These are phyloP conservation scores for Orbilia ellipsospora DNA, from an alignment of 2,329 filamentous ascomycete genomes.

Conservation along the genomic window DNA sequence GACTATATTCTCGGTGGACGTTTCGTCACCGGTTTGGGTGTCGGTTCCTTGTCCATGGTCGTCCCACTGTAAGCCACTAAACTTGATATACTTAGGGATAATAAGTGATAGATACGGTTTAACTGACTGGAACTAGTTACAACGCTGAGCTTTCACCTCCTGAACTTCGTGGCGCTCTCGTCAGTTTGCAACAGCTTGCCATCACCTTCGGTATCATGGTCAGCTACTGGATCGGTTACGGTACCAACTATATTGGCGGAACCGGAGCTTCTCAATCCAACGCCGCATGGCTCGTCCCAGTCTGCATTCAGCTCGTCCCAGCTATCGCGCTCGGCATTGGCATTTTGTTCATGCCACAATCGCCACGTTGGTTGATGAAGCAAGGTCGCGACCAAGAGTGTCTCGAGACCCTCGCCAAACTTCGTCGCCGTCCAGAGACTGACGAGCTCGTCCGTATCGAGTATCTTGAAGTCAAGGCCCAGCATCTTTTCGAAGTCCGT, in stretches of 20 bases:
- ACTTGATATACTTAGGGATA: neutral
- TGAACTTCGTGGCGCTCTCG: conserved; percentile 66
- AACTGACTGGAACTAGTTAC: conserved; percentile 56
- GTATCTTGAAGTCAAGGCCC: conserved; percentile 66
- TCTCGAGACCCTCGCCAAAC: conserved; percentile 65
- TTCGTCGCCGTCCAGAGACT: conserved; percentile 66
- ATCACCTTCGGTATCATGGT: conserved; percentile 65
- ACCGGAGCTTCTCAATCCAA: conserved; percentile 62
- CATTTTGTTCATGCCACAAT: conserved; percentile 67
- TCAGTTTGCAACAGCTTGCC: conserved; percentile 63
- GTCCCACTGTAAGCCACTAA: conserved; percentile 67
- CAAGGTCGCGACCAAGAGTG: conserved; percentile 66
- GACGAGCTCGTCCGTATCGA: conserved; percentile 68
- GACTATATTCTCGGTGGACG: conserved; percentile 74
- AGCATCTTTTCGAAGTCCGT: conserved; percentile 62
- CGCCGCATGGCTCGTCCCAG: conserved; percentile 65
- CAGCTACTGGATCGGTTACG: conserved; percentile 65
- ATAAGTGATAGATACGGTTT: neutral
- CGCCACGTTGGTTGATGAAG: conserved; percentile 68
- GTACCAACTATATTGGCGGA: conserved; percentile 63
- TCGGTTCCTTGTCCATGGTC: conserved; percentile 76
- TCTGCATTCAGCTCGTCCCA: conserved; percentile 65
- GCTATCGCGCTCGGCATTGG: conserved; percentile 63
- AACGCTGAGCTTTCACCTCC: conserved; percentile 67
- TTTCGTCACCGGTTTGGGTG: conserved; percentile 78